Evolutionary conservation across 495 filamentous ascomycete genomes (phyloP).

Genomic region (Penicillium chermesinum): DNA sequence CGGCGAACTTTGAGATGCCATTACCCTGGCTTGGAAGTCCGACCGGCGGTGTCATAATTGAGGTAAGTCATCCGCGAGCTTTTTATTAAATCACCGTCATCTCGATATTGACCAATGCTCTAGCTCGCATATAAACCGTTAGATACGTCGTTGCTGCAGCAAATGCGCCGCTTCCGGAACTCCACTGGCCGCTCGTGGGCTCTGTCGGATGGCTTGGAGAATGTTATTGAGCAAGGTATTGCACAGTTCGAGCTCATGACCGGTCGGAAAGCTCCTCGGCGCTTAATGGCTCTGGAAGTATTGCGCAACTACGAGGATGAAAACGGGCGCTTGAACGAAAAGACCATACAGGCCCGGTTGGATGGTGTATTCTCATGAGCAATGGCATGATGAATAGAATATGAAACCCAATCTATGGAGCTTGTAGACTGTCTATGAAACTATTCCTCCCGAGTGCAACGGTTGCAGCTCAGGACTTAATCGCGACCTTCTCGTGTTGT

Average conservation of each 20-base stretch:
- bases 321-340: slow-evolving; percentile 39
- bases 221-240: slow-evolving; percentile 75
- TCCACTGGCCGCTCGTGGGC: slow-evolving; percentile 65
- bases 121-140: slow-evolving; percentile 70
- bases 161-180: slow-evolving; percentile 55
- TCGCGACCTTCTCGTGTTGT: too few relatives aligned
- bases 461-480: too few relatives aligned
- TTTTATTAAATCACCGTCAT: background rate
- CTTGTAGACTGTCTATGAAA: too few relatives aligned
- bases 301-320: slow-evolving; percentile 47
- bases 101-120: slow-evolving; percentile 15
- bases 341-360: slow-evolving; percentile 38
- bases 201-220: slow-evolving; percentile 72
- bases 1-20: slow-evolving; percentile 73
- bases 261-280: slow-evolving; percentile 70
- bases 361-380: slow-evolving; percentile 25
- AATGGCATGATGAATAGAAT: background rate
- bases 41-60: slow-evolving; percentile 75
- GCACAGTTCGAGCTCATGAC: slow-evolving; percentile 82
- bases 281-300: slow-evolving; percentile 67
- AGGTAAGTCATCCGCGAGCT: slow-evolving; percentile 43
- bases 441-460: too few relatives aligned
- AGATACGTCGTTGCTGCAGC: slow-evolving; percentile 63
- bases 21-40: slow-evolving; percentile 67
- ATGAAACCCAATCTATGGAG: too few relatives aligned